Conservation (phyloP, 495 filamentous ascomycete genomes). For the Lasiosphaeris hirsuta region DNA sequence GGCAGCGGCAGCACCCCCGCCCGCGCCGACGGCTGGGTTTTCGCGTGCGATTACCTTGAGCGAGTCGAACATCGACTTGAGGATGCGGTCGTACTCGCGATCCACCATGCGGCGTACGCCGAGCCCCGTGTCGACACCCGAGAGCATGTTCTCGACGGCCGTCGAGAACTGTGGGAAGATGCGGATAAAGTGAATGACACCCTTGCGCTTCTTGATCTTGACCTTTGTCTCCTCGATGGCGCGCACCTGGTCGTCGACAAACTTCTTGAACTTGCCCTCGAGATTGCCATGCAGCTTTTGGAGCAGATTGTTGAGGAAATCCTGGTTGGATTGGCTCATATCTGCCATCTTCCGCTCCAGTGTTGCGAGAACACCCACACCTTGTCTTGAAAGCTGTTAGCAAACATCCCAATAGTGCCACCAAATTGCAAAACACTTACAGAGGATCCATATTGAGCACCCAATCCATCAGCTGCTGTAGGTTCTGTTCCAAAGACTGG, state of each 20-base stretch:
- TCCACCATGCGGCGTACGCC: slow-evolving; percentile 75
- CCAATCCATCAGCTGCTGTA: slow-evolving; percentile 85
- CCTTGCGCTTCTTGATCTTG: slow-evolving; percentile 96
- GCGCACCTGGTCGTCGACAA: slow-evolving; percentile 90
- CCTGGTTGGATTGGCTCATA: slow-evolving; percentile 84
- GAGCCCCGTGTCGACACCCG: slow-evolving; percentile 52
- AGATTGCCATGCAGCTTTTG: slow-evolving; percentile 77
- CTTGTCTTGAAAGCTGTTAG: slow-evolving; percentile 57
- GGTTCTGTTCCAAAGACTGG: slow-evolving; percentile 71
- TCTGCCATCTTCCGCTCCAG: slow-evolving; percentile 72
- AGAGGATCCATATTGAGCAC: slow-evolving; percentile 72
- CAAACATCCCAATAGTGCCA: background rate
- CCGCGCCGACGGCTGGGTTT: slow-evolving; percentile 59
- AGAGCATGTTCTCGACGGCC: slow-evolving; percentile 79
- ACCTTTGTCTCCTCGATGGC: slow-evolving; percentile 99
- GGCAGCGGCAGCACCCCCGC: background rate
- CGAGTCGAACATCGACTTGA: slow-evolving; percentile 95
- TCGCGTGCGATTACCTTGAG: slow-evolving; percentile 95
- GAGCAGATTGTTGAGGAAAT: slow-evolving; percentile 76
- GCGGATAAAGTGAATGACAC: slow-evolving; percentile 89
- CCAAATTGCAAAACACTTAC: slow-evolving; percentile 43
- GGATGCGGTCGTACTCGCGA: slow-evolving; percentile 81
- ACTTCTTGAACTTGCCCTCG: slow-evolving; percentile 74
- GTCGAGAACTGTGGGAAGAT: slow-evolving; percentile 83
- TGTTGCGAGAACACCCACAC: slow-evolving; percentile 79